These are phyloP conservation scores for Tribonema minus DNA, from an alignment of 108 stramenopile species.

Conservation along the genomic window DNA sequence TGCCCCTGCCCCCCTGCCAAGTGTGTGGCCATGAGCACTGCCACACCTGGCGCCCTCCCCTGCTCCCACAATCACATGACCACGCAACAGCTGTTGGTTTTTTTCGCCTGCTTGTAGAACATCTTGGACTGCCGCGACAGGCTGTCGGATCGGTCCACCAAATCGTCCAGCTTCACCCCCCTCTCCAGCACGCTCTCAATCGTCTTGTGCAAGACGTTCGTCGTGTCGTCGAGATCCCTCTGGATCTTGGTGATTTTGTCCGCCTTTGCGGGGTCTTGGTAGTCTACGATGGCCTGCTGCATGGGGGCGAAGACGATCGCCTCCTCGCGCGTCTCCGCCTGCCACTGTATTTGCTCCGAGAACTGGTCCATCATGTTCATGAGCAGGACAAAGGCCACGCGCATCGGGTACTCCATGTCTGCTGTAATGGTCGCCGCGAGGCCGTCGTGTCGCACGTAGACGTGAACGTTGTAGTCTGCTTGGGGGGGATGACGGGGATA, in stretches of 20 bases:
- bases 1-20: not conserved
- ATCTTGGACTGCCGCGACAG: conserved; percentile 92
- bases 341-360: conserved; percentile 62
- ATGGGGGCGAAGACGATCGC: conserved; percentile 53
- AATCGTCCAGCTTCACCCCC: conserved; percentile 92
- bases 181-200: conserved; percentile 94
- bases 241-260: conserved; percentile 98
- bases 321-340: conserved; percentile 48
- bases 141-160: conserved; percentile 93
- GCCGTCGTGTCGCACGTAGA: conserved; percentile 91
- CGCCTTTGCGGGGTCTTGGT: conserved; percentile 80
- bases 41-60: not conserved
- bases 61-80: conserved; percentile 59
- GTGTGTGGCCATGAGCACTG: not conserved
- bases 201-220: conserved; percentile 93
- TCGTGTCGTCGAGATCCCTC: conserved; percentile 97
- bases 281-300: conserved; percentile 52
- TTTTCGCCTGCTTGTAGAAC: conserved; percentile 98
- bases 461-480: conserved; percentile 87
- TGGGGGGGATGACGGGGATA: not conserved
- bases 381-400: conserved; percentile 93
- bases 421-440: conserved; percentile 84
- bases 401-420: conserved; percentile 93
- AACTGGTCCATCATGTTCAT: conserved; percentile 92
- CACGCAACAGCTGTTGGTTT: conserved; percentile 96